Conservation (phyloP, 345 rosid genomes). For the Ricinus communis region DNA sequence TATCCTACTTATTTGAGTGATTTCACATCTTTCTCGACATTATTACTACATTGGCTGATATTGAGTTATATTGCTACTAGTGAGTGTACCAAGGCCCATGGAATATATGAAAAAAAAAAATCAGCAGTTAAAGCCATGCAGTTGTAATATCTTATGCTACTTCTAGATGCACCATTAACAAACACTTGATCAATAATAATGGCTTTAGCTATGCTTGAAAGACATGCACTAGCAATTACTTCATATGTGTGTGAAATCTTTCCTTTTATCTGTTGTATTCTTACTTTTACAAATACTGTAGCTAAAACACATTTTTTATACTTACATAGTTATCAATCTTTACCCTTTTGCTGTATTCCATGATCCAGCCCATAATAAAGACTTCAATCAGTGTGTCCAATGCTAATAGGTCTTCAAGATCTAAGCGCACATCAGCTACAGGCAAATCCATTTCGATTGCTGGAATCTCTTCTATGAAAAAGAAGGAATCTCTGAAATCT, state of each 20-base stretch:
- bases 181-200: neutral
- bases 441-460: slow-evolving; percentile 32
- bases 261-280: neutral
- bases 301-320: neutral
- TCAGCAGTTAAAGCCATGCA: neutral
- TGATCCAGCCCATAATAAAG: slow-evolving; percentile 41
- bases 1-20: neutral
- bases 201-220: neutral
- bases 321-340: slow-evolving; percentile 2
- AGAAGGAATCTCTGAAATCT: slow-evolving; percentile 27
- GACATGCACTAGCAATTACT: neutral
- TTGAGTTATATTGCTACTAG: neutral
- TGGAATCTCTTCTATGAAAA: slow-evolving; percentile 38
- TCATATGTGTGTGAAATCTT: neutral
- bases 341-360: slow-evolving; percentile 11
- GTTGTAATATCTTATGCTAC: neutral
- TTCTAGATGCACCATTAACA: neutral
- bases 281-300: neutral
- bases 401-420: slow-evolving; percentile 37
- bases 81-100: neutral
- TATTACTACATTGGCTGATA: neutral
- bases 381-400: slow-evolving; percentile 29
- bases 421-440: slow-evolving; percentile 27
- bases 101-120: neutral
- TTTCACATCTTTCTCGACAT: neutral